Percentiles rank a stretch among this genome's conserved stretches.
These are phyloP conservation scores for Spergularia bocconei DNA, from an alignment of 148 eudicot genomes.

Conservation along the genomic window DNA sequence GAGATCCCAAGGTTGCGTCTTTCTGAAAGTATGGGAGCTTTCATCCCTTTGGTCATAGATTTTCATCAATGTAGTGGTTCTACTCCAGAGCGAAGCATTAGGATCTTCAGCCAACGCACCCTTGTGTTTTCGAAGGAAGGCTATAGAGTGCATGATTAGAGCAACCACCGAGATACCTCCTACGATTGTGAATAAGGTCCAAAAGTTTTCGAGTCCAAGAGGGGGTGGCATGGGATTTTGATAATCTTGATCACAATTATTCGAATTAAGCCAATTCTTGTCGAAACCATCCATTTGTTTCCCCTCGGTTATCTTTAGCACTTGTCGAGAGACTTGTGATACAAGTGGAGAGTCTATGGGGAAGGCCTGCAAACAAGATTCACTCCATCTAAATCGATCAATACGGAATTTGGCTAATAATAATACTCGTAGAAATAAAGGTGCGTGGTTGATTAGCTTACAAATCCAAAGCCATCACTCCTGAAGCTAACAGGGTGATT, in stretches of 20 bases:
- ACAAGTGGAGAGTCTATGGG: slow-evolving; percentile 44
- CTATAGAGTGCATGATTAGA: slow-evolving; percentile 14
- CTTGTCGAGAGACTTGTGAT: slow-evolving; percentile 48
- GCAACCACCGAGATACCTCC: slow-evolving; percentile 23
- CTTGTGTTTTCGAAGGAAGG: slow-evolving; percentile 17
- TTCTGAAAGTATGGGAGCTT: slow-evolving; percentile 29
- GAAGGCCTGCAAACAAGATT: slow-evolving; percentile 28
- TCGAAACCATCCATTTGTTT: slow-evolving; percentile 37
- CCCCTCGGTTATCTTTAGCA: slow-evolving; percentile 48
- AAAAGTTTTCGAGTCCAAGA: slow-evolving; percentile 31
- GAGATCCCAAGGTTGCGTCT: neutral
- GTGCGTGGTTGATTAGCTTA: slow-evolving; percentile 2
- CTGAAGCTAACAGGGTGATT: slow-evolving; percentile 37
- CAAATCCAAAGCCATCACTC: slow-evolving; percentile 59
- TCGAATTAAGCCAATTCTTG: slow-evolving; percentile 33
- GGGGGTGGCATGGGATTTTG: slow-evolving; percentile 10
- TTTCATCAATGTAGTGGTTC: slow-evolving; percentile 12
- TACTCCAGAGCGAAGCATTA: slow-evolving; percentile 19
- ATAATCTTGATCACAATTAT: neutral
- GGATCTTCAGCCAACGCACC: slow-evolving; percentile 8
- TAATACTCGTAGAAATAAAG: neutral
- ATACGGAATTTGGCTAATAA: too few relatives aligned
- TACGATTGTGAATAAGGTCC: slow-evolving; percentile 31
- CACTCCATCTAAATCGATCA: neutral
- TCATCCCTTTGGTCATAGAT: slow-evolving; percentile 23